Base-by-base conservation (phyloP, 495 filamentous ascomycete genomes). In the Neurospora sp. region DNA sequence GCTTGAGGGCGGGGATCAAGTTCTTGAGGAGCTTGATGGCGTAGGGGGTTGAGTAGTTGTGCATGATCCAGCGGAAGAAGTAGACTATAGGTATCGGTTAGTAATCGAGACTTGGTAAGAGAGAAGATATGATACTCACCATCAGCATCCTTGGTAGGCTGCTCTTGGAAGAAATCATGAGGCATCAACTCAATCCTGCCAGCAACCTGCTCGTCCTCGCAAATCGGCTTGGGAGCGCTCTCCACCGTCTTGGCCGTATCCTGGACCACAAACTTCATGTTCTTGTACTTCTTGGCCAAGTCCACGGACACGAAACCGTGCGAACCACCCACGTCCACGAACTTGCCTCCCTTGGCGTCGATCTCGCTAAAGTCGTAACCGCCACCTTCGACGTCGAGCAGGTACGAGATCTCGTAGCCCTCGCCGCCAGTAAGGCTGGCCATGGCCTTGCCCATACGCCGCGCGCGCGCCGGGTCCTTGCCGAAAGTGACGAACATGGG, bases 41-140 rank as follows among this genome's bases (percentile, higher is more conserved):
- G 74, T 88, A 89, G 40, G 86, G 86, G 35, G 88, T 86, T 35
- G 86, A 85, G 80, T 89, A 85, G 78, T 89, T 87, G 77, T 89
- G 88, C 69, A 90, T 75, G 71, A 88, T 87, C 84, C 84, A 88
- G 35, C 88, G 86, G 74, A 87, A 85, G 77, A 86, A 83, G 76
- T 89, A 89, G 0, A 88, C 84, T 82, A 35, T 12, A 14, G 5
- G 7, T 35, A 41, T 42, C n/a, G 31, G 68, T 72, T 72, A 59
- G 31, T 27, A 10, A 40, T 5, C 41, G 1, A n/a, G 7, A 4
- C 68, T 18, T 10, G 27, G n/a, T 35, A 35, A 35, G 38, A 38
- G 20, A 41, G 31, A 46, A 40, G 1, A 31, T 9, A 31, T 37
- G 42, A 20, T 39, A 71, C 77, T 31, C 68, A 83, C 83, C 79